phyloP scores from a whole-genome alignment of 2,329 filamentous ascomycete species.

The Aspergillus aculeatus region DNA sequence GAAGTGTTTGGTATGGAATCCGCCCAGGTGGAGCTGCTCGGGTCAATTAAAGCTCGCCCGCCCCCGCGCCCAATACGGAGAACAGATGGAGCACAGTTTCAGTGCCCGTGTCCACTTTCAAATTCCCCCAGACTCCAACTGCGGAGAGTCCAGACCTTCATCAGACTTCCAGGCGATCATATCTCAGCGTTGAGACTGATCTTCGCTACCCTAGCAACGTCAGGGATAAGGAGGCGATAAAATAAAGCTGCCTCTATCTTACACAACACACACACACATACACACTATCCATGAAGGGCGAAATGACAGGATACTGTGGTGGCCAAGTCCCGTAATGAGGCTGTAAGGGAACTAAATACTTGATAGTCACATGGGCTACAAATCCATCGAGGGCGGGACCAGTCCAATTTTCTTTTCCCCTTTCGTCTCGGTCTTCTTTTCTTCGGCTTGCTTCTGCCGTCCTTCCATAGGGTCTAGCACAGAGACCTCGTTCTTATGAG shows the following conservation, averaged over 20 bases:
- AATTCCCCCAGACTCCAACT: neutral
- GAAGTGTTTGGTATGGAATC: neutral
- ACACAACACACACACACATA: neutral
- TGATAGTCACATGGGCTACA: slow-evolving; percentile 4
- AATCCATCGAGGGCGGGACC: neutral
- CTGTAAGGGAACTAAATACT: slow-evolving; percentile 2
- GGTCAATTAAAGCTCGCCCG: neutral
- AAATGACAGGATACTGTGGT: neutral
- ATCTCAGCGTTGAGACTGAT: neutral
- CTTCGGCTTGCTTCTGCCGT: neutral
- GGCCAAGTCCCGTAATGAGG: neutral
- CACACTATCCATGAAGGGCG: neutral
- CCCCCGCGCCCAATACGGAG: neutral
- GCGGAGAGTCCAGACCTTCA: neutral
- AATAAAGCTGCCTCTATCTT: neutral
- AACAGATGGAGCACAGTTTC: neutral
- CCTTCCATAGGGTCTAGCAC: neutral
- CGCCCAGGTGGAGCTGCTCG: neutral
- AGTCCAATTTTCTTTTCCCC: neutral
- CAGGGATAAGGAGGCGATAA: neutral
- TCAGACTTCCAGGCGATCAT: neutral
- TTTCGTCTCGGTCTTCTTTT: neutral
- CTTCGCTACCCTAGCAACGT: neutral
- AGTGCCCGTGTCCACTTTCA: neutral
- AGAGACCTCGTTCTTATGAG: neutral